These are phyloP conservation scores for Amanita pallidorosea DNA, from an alignment of 768 basidiomycete genomes.

Conservation along the genomic window DNA sequence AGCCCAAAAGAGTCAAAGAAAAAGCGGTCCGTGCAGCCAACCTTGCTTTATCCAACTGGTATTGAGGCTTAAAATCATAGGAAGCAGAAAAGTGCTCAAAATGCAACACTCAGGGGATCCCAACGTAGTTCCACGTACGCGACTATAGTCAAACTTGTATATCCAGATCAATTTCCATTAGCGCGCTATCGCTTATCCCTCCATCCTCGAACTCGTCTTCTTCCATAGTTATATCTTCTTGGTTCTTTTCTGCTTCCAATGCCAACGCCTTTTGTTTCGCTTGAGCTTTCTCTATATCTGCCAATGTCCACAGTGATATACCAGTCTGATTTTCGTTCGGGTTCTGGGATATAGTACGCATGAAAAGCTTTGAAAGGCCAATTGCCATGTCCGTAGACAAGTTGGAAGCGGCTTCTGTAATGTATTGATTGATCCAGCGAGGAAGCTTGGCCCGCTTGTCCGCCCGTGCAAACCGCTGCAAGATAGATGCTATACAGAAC, in stretches of 20 bases:
- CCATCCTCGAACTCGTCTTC: conserved; percentile 61
- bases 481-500: conserved; percentile 1
- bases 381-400: conserved; percentile 97
- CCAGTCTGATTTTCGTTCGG: conserved; percentile 95
- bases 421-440: conserved; percentile 98
- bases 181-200: conserved; percentile 51
- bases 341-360: conserved; percentile 98
- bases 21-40: conserved; percentile 27
- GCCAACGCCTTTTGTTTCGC: conserved; percentile 65
- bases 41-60: neutral
- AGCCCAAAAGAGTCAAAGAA: conserved; percentile 40
- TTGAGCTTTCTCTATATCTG: conserved; percentile 83
- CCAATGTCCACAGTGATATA: conserved; percentile 88
- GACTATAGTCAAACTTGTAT: conserved; percentile 16
- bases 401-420: conserved; percentile 96
- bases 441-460: conserved; percentile 95
- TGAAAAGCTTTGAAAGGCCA: conserved; percentile 89
- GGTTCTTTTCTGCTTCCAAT: conserved; percentile 32
- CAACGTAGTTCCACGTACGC: neutral
- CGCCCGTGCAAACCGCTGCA: conserved; percentile 79
- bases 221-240: conserved; percentile 22
- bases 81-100: conserved; percentile 27
- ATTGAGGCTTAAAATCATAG: conserved; percentile 17
- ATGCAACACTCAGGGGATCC: conserved; percentile 14
- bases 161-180: conserved; percentile 48